phyloP scores from a whole-genome alignment of 148 eudicot genomes.

The Cornus kousa region DNA sequence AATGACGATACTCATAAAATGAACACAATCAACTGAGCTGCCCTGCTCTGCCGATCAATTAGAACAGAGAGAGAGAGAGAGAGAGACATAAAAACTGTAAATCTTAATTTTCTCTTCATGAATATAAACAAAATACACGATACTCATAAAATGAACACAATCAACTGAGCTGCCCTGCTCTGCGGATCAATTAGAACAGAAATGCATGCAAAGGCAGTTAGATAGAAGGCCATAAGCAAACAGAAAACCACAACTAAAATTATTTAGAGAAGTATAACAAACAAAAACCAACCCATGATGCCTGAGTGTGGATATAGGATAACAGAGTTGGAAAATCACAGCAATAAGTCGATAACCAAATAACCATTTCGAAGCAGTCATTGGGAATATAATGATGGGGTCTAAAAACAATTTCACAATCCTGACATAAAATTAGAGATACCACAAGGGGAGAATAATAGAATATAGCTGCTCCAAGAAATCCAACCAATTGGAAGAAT shows the following conservation, averaged over 20 bases:
- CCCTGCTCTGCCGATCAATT: background rate
- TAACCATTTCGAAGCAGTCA: background rate
- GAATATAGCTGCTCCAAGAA: constrained; percentile 8
- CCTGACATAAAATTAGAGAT: background rate
- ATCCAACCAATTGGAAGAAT: background rate
- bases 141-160: background rate
- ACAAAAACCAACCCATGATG: background rate
- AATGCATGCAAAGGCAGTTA: background rate
- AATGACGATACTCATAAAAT: background rate
- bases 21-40: background rate
- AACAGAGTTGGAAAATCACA: background rate
- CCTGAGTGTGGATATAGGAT: background rate
- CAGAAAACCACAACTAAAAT: background rate
- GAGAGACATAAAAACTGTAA: background rate
- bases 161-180: background rate
- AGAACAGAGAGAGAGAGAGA: background rate
- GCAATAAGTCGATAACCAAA: background rate
- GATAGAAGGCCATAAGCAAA: background rate
- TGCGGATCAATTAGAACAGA: background rate
- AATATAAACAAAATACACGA: background rate
- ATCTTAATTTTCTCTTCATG: background rate
- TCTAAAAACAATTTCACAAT: background rate
- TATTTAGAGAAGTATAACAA: background rate
- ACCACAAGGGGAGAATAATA: background rate
- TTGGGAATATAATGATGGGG: background rate